These are phyloP conservation scores for Cadophora sp. DNA, from an alignment of 2,329 filamentous ascomycete species.

Conservation along the genomic window DNA sequence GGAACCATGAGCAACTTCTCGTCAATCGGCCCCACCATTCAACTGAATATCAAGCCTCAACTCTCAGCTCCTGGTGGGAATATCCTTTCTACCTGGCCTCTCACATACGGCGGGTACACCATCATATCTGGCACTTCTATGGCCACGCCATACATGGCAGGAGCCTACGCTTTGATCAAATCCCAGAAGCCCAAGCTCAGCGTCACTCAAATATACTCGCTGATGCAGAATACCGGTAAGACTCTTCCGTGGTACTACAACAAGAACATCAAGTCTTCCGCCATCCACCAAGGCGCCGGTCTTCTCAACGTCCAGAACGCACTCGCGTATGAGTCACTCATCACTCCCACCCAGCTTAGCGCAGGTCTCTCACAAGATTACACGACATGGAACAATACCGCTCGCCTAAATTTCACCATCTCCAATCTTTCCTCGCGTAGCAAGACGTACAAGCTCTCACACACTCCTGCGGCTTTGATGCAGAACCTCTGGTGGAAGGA, in stretches of 20 bases:
- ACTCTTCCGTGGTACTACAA: conserved; percentile 3
- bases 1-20: conserved; percentile 11
- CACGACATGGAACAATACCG: conserved; percentile 7
- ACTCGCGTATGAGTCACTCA: conserved; percentile 2
- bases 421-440: not conserved
- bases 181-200: not conserved
- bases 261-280: conserved; percentile 5
- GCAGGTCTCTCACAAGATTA: not conserved
- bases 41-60: conserved; percentile 6
- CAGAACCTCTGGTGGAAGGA: conserved; percentile 16
- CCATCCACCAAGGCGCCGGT: conserved; percentile 4
- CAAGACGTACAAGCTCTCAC: conserved; percentile 13
- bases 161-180: conserved; percentile 45
- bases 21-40: conserved; percentile 3
- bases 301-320: not conserved
- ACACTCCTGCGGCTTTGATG: conserved; percentile 1
- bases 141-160: conserved; percentile 47
- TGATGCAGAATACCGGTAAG: conserved; percentile 4
- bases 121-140: conserved; percentile 50
- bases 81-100: conserved; percentile 47
- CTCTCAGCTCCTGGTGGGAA: conserved; percentile 45
- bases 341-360: not conserved
- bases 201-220: conserved; percentile 5
- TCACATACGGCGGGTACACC: conserved; percentile 45
- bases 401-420: conserved; percentile 5